phyloP scores from a whole-genome alignment of 2,329 filamentous ascomycete species.

The Nannizziopsis barbatae region DNA sequence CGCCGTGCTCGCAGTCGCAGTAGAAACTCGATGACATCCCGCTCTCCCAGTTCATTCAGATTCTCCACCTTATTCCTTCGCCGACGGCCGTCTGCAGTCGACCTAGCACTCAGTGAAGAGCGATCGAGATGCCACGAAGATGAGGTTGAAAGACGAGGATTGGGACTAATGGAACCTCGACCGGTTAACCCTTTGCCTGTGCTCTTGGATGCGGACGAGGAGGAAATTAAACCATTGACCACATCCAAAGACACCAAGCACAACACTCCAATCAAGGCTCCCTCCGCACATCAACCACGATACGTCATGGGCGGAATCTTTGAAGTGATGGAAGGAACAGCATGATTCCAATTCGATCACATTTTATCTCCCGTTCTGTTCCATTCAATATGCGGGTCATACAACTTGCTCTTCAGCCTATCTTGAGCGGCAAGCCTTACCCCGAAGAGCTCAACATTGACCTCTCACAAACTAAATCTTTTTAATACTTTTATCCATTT shows the following conservation, averaged over 20 bases:
- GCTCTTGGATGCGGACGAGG: conserved; percentile 13
- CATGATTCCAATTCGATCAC: conserved; percentile 16
- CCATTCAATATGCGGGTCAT: conserved; percentile 4
- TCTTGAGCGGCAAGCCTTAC: not conserved
- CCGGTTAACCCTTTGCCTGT: conserved; percentile 29
- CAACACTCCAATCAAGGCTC: not conserved
- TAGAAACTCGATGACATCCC: conserved; percentile 23
- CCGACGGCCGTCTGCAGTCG: conserved; percentile 34
- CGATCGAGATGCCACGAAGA: conserved; percentile 31
- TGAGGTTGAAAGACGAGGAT: conserved; percentile 30
- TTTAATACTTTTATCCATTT: conserved; percentile 4
- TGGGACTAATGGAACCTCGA: conserved; percentile 37
- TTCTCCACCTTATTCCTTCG: conserved; percentile 28
- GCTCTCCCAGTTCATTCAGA: conserved; percentile 22
- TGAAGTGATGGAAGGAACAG: conserved; percentile 37
- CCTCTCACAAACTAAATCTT: not conserved
- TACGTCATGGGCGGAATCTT: conserved; percentile 40
- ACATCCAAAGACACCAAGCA: conserved; percentile 1
- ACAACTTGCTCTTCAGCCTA: not conserved
- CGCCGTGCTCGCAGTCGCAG: conserved; percentile 20
- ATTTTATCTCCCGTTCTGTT: not conserved
- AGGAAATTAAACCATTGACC: conserved; percentile 6
- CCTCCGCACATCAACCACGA: conserved; percentile 20
- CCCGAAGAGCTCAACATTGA: not conserved
- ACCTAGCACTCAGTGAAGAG: conserved; percentile 36